Evolutionary conservation across 495 filamentous ascomycete species (phyloP).

Genomic region (Penicillium desertorum): DNA sequence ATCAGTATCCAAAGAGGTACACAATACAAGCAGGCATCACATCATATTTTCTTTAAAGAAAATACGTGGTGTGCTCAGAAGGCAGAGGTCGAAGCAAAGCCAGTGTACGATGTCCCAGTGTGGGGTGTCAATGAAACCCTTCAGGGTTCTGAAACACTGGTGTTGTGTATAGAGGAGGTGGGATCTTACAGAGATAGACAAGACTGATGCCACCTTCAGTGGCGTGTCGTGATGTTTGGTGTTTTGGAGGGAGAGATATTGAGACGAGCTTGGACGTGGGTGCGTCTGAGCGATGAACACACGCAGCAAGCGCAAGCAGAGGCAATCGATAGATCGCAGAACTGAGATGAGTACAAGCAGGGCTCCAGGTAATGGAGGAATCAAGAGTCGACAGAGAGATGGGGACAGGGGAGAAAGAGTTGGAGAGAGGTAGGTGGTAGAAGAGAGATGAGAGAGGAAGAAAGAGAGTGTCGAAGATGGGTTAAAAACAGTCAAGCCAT

Average conservation of each 20-base stretch:
- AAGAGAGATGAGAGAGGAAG: background rate
- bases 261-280: background rate
- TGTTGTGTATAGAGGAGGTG: too few species aligned
- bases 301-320: background rate
- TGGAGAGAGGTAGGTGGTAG: background rate
- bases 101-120: background rate
- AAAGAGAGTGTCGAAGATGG: background rate
- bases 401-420: background rate
- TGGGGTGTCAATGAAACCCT: background rate
- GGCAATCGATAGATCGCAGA: background rate
- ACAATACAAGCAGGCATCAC: background rate
- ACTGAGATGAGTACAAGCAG: background rate
- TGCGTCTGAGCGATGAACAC: background rate
- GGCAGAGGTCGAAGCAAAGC: background rate
- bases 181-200: background rate
- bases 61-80: background rate
- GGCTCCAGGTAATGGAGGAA: background rate
- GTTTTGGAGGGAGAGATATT: background rate
- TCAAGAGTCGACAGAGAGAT: background rate
- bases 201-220: background rate
- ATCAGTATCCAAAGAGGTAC: background rate
- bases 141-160: background rate
- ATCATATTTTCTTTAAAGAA: background rate
- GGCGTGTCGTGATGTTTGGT: background rate
- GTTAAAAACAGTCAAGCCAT: background rate